Conservation (phyloP, 495 filamentous ascomycete species). For the Penicillium turbatum region DNA sequence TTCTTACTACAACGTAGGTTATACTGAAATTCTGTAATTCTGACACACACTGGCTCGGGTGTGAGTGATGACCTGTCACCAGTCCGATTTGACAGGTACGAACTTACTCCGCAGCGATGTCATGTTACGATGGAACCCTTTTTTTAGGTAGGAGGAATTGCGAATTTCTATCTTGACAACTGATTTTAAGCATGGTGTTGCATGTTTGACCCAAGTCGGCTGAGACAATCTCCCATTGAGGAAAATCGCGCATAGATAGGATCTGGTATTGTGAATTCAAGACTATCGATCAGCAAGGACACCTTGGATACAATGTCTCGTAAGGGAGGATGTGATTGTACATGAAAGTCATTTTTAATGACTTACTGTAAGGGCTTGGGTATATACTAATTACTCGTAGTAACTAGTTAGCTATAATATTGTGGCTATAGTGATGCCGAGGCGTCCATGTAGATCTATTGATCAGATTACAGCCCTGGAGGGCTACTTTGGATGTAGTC, state of each 20-base stretch:
- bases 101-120: background rate
- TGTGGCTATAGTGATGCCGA: no score
- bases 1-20: background rate
- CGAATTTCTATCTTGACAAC: background rate
- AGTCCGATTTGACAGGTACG: slow-evolving; percentile 3
- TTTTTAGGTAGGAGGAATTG: background rate
- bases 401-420: no score
- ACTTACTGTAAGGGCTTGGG: background rate
- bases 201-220: slow-evolving; percentile 6
- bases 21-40: background rate
- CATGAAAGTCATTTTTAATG: background rate
- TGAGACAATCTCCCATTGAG: slow-evolving; percentile 10
- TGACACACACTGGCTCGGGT: background rate
- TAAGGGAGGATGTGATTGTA: background rate
- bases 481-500: no score
- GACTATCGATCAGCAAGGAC: background rate
- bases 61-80: slow-evolving; percentile 1
- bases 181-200: slow-evolving; percentile 11
- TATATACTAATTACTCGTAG: background rate
- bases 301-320: background rate
- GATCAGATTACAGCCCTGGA: no score
- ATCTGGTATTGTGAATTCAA: background rate
- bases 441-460: no score
- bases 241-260: slow-evolving; percentile 12
- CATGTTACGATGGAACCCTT: background rate